phyloP scores from a whole-genome alignment of 257 asterid species.

The Fraxinus cuspidata region DNA sequence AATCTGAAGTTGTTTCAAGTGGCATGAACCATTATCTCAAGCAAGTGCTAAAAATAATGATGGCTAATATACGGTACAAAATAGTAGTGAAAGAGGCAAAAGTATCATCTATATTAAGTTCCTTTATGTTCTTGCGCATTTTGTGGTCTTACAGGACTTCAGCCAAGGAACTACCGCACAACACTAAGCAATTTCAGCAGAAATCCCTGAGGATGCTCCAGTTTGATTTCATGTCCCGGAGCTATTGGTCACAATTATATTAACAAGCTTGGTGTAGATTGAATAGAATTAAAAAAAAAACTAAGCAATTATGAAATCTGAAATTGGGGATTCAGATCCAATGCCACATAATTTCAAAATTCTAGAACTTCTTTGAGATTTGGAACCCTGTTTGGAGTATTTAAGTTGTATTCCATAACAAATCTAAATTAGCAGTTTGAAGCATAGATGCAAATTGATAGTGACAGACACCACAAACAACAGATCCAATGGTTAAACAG shows the following conservation, averaged over 20 bases:
- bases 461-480: not conserved
- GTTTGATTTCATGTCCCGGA: no score
- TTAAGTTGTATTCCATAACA: not conserved
- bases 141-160: not conserved
- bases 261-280: no score
- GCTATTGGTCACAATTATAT: no score
- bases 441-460: no score
- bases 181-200: no score
- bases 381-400: not conserved
- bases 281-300: no score
- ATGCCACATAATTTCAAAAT: not conserved
- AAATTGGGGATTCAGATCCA: not conserved
- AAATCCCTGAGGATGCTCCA: no score
- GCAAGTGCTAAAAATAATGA: not conserved
- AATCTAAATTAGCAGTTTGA: not conserved
- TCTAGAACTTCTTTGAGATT: not conserved
- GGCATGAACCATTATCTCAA: not conserved
- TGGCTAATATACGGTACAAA: not conserved
- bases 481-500: not conserved
- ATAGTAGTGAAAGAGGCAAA: not conserved
- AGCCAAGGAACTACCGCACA: no score
- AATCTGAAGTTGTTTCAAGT: not conserved
- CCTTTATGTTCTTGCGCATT: not conserved
- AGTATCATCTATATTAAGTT: not conserved
- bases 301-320: not conserved